Conservation (phyloP, 495 filamentous ascomycete genomes). For the Trichocladium uniseriatum region DNA sequence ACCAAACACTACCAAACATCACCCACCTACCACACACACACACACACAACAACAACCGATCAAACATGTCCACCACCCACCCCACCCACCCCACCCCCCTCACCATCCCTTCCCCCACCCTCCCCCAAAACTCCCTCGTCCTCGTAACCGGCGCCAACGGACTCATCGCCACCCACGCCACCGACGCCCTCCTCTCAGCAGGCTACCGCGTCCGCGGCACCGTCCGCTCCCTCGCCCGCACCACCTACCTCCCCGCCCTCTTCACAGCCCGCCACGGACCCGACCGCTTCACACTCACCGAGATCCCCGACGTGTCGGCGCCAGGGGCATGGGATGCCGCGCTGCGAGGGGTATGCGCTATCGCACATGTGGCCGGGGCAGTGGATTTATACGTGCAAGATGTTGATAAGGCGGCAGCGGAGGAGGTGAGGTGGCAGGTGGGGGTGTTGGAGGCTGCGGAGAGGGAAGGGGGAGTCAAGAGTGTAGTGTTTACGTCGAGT, state of each 20-base stretch:
- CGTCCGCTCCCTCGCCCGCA: slow-evolving; percentile 24
- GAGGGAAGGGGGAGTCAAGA: slow-evolving; percentile 15
- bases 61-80: too few relatives aligned
- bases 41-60: too few relatives aligned
- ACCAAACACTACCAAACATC: too few relatives aligned
- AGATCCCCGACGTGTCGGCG: slow-evolving; percentile 21
- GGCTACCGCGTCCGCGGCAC: slow-evolving; percentile 48
- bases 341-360: slow-evolving; percentile 17
- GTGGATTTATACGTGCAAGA: slow-evolving; percentile 13
- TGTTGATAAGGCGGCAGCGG: slow-evolving; percentile 16
- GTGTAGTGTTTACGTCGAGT: slow-evolving; percentile 25
- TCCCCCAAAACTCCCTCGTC: slow-evolving; percentile 20
- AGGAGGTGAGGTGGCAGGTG: slow-evolving; percentile 23
- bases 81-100: not conserved
- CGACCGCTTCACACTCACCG: slow-evolving; percentile 16
- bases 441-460: slow-evolving; percentile 20
- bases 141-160: slow-evolving; percentile 52
- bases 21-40: too few relatives aligned
- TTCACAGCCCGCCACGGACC: slow-evolving; percentile 20
- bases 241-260: slow-evolving; percentile 12
- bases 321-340: slow-evolving; percentile 12
- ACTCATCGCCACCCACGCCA: slow-evolving; percentile 45
- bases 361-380: slow-evolving; percentile 24
- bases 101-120: slow-evolving; percentile 9
- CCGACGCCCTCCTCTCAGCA: slow-evolving; percentile 38